These are phyloP conservation scores for Suhomyces choctaworum DNA, from an alignment of 1,139 yeast genomes.

Conservation along the genomic window DNA sequence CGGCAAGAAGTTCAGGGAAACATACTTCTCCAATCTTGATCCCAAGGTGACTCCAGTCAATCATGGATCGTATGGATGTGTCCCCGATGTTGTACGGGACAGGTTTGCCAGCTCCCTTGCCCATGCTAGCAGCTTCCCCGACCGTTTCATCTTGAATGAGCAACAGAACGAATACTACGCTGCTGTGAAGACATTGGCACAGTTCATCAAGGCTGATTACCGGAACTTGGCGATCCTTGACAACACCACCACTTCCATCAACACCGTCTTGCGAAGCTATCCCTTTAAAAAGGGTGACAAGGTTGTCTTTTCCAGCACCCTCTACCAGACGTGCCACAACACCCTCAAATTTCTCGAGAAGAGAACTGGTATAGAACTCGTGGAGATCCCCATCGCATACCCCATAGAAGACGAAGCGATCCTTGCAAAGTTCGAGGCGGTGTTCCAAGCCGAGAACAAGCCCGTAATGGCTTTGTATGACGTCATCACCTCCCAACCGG, in stretches of 20 bases:
- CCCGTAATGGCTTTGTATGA: constrained; percentile 56
- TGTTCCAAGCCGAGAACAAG: constrained; percentile 22
- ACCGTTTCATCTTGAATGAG: constrained; percentile 32
- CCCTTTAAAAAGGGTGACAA: constrained; percentile 58
- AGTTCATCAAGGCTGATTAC: constrained; percentile 45
- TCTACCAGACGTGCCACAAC: constrained; percentile 59
- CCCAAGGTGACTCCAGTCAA: constrained; percentile 43
- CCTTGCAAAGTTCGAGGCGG: constrained; percentile 38
- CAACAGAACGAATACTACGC: constrained; percentile 26
- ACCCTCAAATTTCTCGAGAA: constrained; percentile 50
- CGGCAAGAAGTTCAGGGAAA: constrained; percentile 51
- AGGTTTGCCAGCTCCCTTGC: constrained; percentile 25
- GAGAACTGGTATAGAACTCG: constrained; percentile 42
- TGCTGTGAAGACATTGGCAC: constrained; percentile 36
- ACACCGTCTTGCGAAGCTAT: constrained; percentile 56
- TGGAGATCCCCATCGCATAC: constrained; percentile 47
- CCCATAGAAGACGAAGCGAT: constrained; percentile 54
- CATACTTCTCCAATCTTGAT: constrained; percentile 45
- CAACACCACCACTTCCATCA: constrained; percentile 66
- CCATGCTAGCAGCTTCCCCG: constrained; percentile 41
- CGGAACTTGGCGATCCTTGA: constrained; percentile 49
- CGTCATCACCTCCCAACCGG: constrained; percentile 65
- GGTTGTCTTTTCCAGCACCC: constrained; percentile 51
- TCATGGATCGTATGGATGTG: constrained; percentile 56
- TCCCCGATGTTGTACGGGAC: constrained; percentile 43